These are phyloP conservation scores for Holtermanniella nyarrowii DNA, from an alignment of 768 basidiomycete genomes.

Conservation along the genomic window DNA sequence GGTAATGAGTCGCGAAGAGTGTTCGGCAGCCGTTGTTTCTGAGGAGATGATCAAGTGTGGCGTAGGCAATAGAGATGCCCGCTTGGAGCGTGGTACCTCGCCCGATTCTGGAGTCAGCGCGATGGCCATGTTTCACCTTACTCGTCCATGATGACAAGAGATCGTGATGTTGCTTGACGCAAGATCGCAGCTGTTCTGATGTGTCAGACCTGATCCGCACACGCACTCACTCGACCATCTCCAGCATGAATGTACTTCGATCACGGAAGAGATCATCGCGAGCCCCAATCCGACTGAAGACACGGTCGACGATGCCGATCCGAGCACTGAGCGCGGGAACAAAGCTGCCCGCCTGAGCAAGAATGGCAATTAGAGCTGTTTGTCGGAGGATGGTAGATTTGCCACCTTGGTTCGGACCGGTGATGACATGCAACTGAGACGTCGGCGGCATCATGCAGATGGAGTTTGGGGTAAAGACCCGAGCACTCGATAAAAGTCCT, in stretches of 20 bases:
- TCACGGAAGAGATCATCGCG: constrained; percentile 90
- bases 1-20: constrained; percentile 98
- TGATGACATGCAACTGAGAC: constrained; percentile 69
- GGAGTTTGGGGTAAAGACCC: constrained; percentile 77
- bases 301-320: constrained; percentile 75
- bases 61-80: constrained; percentile 87
- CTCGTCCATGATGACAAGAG: constrained; percentile 98
- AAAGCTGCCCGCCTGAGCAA: constrained; percentile 87
- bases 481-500: constrained; percentile 52
- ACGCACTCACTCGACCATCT: constrained; percentile 40
- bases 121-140: constrained; percentile 4
- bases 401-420: constrained; percentile 72
- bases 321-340: constrained; percentile 76
- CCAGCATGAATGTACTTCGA: constrained; percentile 81
- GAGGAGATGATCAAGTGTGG: constrained; percentile 70
- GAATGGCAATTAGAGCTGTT: constrained; percentile 73
- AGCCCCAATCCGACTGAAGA: constrained; percentile 92
- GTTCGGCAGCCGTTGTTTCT: constrained; percentile 64
- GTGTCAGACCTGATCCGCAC: constrained; percentile 57
- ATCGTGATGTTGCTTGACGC: constrained; percentile 64
- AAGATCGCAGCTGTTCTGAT: constrained; percentile 87
- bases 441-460: constrained; percentile 52
- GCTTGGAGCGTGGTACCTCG: constrained; percentile 86
- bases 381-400: constrained; percentile 91
- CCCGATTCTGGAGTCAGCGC: constrained; percentile 52